Conservation (phyloP, 2,329 filamentous ascomycete species). For the Metarhizium rileyi region DNA sequence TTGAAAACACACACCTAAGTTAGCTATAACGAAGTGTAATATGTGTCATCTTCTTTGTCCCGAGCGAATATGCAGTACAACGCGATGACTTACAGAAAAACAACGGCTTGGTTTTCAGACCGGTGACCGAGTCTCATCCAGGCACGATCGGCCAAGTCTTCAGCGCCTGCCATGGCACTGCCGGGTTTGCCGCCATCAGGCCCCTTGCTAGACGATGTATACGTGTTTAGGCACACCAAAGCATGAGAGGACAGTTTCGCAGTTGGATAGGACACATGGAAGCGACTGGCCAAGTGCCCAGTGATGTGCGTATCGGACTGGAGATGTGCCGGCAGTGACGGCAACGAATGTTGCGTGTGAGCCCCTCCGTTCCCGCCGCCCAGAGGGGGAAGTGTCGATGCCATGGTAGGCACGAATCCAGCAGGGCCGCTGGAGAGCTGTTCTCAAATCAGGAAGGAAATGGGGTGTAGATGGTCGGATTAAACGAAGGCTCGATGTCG, state of each 20-base stretch:
- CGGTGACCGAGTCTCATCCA: conserved; percentile 78
- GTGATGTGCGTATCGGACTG: conserved; percentile 73
- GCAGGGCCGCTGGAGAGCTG: not conserved
- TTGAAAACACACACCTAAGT: conserved; percentile 15
- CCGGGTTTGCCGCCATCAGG: conserved; percentile 86
- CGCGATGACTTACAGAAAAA: conserved; percentile 70
- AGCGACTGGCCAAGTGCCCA: conserved; percentile 75
- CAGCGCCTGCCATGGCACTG: conserved; percentile 83
- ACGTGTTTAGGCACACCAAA: conserved; percentile 88
- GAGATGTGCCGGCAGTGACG: conserved; percentile 74
- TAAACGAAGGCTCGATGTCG: not conserved
- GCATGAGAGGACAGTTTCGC: conserved; percentile 85
- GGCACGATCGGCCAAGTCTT: conserved; percentile 81
- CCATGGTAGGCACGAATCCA: conserved; percentile 39
- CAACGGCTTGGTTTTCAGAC: conserved; percentile 84
- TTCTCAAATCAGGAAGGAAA: not conserved
- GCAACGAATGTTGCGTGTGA: conserved; percentile 78
- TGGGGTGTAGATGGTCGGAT: not conserved
- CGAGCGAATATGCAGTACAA: not conserved
- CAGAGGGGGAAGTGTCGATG: conserved; percentile 45
- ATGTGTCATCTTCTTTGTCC: not conserved
- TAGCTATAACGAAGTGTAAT: not conserved
- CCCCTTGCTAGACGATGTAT: conserved; percentile 78
- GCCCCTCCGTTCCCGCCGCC: conserved; percentile 44
- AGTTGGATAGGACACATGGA: conserved; percentile 83